Base-by-base conservation (phyloP, 192 early-diverging fungal species). In the Podila minutissima region DNA sequence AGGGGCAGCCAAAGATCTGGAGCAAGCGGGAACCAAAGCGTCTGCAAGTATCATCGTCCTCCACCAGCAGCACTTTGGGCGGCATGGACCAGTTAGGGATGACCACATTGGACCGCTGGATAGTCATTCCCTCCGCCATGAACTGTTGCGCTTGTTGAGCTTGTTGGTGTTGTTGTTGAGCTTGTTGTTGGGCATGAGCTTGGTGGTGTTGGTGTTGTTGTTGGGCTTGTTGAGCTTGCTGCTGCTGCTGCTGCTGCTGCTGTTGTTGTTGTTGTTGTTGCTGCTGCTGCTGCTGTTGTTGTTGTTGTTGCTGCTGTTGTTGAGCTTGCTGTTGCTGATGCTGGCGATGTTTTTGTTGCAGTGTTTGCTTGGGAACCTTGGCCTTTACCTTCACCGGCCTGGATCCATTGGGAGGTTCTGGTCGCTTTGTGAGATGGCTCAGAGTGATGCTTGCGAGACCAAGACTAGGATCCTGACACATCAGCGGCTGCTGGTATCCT, bases 31-130 rank as follows among this genome's bases (percentile, higher is more conserved):
- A 84, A 33, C 91, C 83, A 5, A 91, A 64, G 13, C 73, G 72
- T 28, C 90, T 86, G 67, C 85, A 91, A 0, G 87, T 83, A 31
- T 88, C 87, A 69, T 94, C 91, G 53, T 94, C 93, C 32, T 94
- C 93, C 0, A 94, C 87, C 0, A 94, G 57, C 20, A 94, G 71
- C n/a, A 91, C 88, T 48, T 83, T 83, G 19, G 91, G 89, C 22
- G 89, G 86, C 70, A 83, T 85, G 1, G 82, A 66, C 87, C 87
- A 89, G 20, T 41, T 72, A n/a, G 85, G 77, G 24, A 72, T 70
- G 50, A 69, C 76, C n/a, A 64, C 73, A 46, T 82, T 62, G 46
- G 83, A 59, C 55, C 77, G 66, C 37, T 73, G 62, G 33, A 67
- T 24, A 11, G 50, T 66, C 60, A 76, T 28, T 24, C 32, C 59